Percentiles rank a stretch among this genome's conserved stretches.
phyloP scores from a whole-genome alignment of 306 rosid genomes.

The Cicer chorassanicum region DNA sequence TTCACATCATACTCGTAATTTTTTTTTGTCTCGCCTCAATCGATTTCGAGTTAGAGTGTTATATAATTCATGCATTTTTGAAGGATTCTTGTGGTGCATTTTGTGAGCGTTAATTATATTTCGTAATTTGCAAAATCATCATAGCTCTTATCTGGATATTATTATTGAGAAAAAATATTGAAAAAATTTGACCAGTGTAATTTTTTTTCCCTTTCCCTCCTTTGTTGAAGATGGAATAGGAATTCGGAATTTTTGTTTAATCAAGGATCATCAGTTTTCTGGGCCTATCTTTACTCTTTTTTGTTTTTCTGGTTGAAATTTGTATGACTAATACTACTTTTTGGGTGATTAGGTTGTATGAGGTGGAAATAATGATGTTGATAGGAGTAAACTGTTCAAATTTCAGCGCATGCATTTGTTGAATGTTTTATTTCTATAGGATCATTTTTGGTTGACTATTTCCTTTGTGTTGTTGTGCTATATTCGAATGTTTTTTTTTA shows the following conservation, averaged over 20 bases:
- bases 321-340: conserved; percentile 28
- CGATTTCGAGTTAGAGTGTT: conserved; percentile 2
- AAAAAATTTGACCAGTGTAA: conserved; percentile 5
- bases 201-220: not conserved
- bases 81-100: conserved; percentile 50
- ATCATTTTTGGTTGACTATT: conserved; percentile 51
- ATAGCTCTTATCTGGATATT: conserved; percentile 24
- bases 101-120: conserved; percentile 1
- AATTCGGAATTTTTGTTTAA: conserved; percentile 25
- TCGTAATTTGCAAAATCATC: not conserved
- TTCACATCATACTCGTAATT: conserved; percentile 5
- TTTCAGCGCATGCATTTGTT: conserved; percentile 65
- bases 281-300: conserved; percentile 11
- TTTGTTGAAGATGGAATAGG: not conserved
- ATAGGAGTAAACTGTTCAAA: conserved; percentile 52
- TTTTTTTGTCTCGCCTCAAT: not conserved
- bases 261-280: conserved; percentile 26
- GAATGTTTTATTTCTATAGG: conserved; percentile 45
- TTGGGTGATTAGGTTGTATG: conserved; percentile 40
- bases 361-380: conserved; percentile 47
- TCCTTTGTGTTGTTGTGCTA: conserved; percentile 19
- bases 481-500: conserved; percentile 29
- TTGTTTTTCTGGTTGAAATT: conserved; percentile 33
- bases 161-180: not conserved
- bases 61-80: conserved; percentile 13